These are phyloP conservation scores for Naganishia cerealis DNA, from an alignment of 1,284 basidiomycete species.

Conservation along the genomic window DNA sequence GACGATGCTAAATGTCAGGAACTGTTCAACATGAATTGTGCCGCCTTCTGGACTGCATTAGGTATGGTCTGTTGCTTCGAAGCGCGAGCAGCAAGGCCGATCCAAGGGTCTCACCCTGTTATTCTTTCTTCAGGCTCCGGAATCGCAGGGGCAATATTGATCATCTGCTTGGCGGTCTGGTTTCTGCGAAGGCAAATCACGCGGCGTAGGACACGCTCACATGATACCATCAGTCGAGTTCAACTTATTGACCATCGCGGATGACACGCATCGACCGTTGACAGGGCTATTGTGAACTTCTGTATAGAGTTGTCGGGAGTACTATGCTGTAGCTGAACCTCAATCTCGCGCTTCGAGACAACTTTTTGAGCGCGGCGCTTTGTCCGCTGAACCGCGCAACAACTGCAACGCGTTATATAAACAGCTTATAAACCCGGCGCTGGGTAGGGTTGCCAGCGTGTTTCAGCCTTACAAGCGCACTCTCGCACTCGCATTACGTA, in stretches of 20 bases:
- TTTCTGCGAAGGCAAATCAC: background rate
- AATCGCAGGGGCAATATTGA: background rate
- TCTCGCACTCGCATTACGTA: constrained; percentile 10
- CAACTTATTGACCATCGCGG: too few species aligned
- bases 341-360: background rate
- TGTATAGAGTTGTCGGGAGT: background rate
- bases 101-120: background rate
- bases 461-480: constrained; percentile 11
- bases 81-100: background rate
- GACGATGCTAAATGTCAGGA: constrained; percentile 6
- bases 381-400: background rate
- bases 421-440: background rate
- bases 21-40: constrained; percentile 12
- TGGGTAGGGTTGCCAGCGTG: background rate
- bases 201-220: background rate
- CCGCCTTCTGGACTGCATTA: constrained; percentile 14
- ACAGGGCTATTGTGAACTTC: background rate
- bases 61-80: background rate
- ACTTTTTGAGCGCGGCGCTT: constrained; percentile 8
- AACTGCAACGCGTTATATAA: constrained; percentile 28
- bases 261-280: background rate
- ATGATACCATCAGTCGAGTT: background rate
- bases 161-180: background rate
- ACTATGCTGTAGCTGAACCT: background rate
- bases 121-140: background rate